Evolutionary conservation across 2,329 filamentous ascomycete species (phyloP).

Genomic region (Alternaria viburni): DNA sequence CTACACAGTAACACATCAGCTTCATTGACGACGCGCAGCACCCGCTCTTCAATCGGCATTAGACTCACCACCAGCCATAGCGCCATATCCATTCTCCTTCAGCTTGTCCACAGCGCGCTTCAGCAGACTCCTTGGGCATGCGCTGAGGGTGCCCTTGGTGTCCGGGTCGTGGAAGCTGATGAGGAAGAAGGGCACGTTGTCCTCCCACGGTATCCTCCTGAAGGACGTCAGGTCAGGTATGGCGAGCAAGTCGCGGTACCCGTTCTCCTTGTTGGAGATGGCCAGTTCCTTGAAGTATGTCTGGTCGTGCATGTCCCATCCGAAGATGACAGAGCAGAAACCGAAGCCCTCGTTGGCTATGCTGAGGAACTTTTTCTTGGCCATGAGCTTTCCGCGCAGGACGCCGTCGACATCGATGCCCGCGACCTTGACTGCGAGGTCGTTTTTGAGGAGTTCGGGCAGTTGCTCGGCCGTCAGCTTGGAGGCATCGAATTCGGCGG

Average conservation of each 20-base stretch:
- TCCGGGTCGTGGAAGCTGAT: constrained; percentile 85
- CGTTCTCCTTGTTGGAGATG: constrained; percentile 89
- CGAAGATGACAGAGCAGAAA: constrained; percentile 93
- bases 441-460: constrained; percentile 69
- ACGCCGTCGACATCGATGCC: constrained; percentile 88
- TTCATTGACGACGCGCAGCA: constrained; percentile 23
- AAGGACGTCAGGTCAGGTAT: constrained; percentile 79
- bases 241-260: constrained; percentile 84
- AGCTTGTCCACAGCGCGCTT: constrained; percentile 72
- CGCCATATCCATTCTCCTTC: constrained; percentile 71
- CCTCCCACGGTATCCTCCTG: constrained; percentile 88
- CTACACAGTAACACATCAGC: constrained; percentile 55
- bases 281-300: constrained; percentile 85
- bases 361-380: constrained; percentile 90
- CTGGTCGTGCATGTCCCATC: constrained; percentile 96
- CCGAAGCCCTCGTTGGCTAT: constrained; percentile 83
- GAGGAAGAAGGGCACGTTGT: constrained; percentile 83
- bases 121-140: constrained; percentile 79
- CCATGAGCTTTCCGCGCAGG: constrained; percentile 86
- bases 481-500: constrained; percentile 23
- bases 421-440: constrained; percentile 83
- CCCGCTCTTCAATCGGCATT: constrained; percentile 8
- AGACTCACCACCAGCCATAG: constrained; percentile 83
- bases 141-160: constrained; percentile 71
- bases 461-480: constrained; percentile 69